Percentiles rank a stretch among this genome's conserved stretches.
Conservation (phyloP, 805 yeast species). For the Lachancea thermotolerans region DNA sequence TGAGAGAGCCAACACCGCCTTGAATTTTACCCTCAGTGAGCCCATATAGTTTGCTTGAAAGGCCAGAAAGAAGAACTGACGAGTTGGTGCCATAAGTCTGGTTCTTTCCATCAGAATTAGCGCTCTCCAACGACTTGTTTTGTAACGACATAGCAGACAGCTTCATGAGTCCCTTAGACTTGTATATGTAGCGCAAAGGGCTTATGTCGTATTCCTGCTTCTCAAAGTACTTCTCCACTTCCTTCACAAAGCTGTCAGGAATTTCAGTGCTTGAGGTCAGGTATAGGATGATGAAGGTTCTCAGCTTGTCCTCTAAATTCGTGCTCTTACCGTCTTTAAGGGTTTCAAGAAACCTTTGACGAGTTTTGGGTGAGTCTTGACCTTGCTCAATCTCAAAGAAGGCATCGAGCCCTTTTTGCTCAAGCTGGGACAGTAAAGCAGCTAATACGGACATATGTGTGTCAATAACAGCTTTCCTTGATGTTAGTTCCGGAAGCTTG, state of each 20-base stretch:
- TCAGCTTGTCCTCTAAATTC: constrained; percentile 73
- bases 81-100: constrained; percentile 27
- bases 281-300: constrained; percentile 80
- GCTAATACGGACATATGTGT: constrained; percentile 96
- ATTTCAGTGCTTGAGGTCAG: constrained; percentile 41
- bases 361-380: constrained; percentile 43
- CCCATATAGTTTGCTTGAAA: constrained; percentile 72
- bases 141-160: constrained; percentile 38
- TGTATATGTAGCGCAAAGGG: constrained; percentile 67
- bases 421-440: constrained; percentile 71
- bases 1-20: constrained; percentile 84
- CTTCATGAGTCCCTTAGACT: constrained; percentile 71
- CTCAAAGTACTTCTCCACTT: constrained; percentile 65
- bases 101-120: constrained; percentile 29
- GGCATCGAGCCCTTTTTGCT: constrained; percentile 80
- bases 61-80: constrained; percentile 60
- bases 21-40: constrained; percentile 75
- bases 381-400: constrained; percentile 92
- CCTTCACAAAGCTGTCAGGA: constrained; percentile 42
- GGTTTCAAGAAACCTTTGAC: constrained; percentile 53
- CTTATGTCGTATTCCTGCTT: constrained; percentile 53
- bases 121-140: constrained; percentile 28
- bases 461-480: constrained; percentile 81
- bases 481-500: constrained; percentile 85
- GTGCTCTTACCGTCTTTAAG: constrained; percentile 45